Base-by-base conservation (phyloP, 169 alveolate genomes). In the Plasmodium fragile region DNA sequence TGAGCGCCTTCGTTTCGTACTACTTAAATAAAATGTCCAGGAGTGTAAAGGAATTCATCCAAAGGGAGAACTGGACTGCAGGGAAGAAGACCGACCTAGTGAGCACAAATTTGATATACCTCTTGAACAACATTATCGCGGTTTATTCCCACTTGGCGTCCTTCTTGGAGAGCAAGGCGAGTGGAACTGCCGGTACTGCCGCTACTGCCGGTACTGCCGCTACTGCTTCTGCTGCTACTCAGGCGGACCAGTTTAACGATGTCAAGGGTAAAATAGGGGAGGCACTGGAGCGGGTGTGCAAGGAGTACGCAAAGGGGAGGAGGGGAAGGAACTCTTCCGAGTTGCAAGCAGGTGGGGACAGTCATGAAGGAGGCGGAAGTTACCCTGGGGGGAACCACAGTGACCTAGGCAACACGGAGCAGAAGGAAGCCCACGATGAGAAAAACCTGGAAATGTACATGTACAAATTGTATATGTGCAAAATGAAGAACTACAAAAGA, bases 401-500 rank as follows among this genome's bases (percentile, higher is more conserved):
- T 13, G 30, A 65, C 10, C 41, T 65, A 5, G 30, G 4, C 18
- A 65, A 22, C 30, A 65, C 1, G 18, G 36, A 65, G 11, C 75
- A 25, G 75, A 65, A 65, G 22, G 75, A 25, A n/a, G 1, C 16
- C 8, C 43, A 59, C 32, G 16, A 59, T 11, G 78, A 80, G 41
- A 81, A 43, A 81, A 79, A 91, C 75, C 55, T 91, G 71, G 94
- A 91, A 72, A 79, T 91, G 84, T 91, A 91, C 59, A 91, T 81
- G 83, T 91, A 91, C 77, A 91, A 72, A 49, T 45, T 91, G 34
- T 91, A 81, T 36, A 91, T 91, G 92, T 30, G 53, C 10, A 91
- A 91, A 72, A 91, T 91, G 94, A 81, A 79, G 75, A 91, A 91
- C 75, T 91, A 91, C 65, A 91, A 72, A 81, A 91, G 70, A 28